A percentile compares a stretch with the other conserved stretches of the same genome.
Conservation (phyloP, 1,139 yeast species). For the Suhomyces kunorum region DNA sequence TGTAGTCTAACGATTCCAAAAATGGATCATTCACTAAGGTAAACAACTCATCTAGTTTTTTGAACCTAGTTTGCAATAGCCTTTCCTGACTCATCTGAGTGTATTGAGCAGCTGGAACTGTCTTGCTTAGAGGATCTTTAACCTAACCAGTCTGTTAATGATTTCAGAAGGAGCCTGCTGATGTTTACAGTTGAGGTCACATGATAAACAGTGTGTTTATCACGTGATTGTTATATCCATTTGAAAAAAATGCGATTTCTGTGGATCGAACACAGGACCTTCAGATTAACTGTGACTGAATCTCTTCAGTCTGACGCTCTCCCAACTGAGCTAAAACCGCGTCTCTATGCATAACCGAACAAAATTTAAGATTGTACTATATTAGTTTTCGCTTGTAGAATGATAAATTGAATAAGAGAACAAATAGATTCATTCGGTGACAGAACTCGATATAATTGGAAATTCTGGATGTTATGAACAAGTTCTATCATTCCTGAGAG, state of each 20-base stretch:
- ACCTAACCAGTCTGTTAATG: background rate
- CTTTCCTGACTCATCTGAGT: background rate
- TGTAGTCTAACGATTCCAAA: slow-evolving; percentile 2
- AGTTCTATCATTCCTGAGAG: too few relatives aligned
- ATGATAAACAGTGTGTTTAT: slow-evolving; percentile 14
- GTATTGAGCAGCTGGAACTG: background rate
- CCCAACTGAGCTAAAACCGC: slow-evolving; percentile 78
- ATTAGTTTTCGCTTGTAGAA: too few relatives aligned
- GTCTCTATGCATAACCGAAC: background rate
- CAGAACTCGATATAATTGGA: too few relatives aligned
- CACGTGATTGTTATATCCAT: slow-evolving; percentile 23
- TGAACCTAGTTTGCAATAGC: slow-evolving; percentile 6
- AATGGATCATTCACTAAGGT: slow-evolving; percentile 11
- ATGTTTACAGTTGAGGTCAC: slow-evolving; percentile 3
- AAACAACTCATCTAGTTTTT: slow-evolving; percentile 14
- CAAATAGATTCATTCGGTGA: too few relatives aligned
- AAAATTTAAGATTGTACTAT: too few relatives aligned
- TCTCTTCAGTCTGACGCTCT: slow-evolving; percentile 85
- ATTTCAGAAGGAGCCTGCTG: background rate
- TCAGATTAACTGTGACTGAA: slow-evolving; percentile 46
- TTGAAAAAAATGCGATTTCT: slow-evolving; percentile 21
- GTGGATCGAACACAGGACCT: slow-evolving; percentile 63
- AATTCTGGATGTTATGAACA: too few relatives aligned
- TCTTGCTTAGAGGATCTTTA: background rate
- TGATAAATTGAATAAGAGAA: too few relatives aligned